A percentile compares a stretch with the other conserved stretches of the same genome.
phyloP scores from a whole-genome alignment of 805 yeast species.

The Blastobotrys muscicola region DNA sequence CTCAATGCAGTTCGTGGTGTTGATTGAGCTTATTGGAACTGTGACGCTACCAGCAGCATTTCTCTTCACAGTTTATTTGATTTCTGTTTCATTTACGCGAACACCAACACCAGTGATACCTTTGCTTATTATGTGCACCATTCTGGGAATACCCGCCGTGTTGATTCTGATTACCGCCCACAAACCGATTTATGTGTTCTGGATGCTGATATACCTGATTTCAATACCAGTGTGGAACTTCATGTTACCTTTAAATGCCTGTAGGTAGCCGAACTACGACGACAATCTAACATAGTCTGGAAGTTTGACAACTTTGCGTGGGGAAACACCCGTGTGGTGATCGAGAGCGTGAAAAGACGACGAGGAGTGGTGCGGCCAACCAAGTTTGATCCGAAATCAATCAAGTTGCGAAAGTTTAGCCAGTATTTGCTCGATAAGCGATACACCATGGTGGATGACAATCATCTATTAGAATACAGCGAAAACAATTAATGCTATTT shows the following conservation, averaged over 20 bases:
- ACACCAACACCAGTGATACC: conserved; percentile 74
- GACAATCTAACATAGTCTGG: conserved; percentile 42
- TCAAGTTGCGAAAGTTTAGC: not conserved
- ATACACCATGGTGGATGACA: not conserved
- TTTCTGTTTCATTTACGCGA: conserved; percentile 60
- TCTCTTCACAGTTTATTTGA: conserved; percentile 70
- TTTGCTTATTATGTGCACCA: conserved; percentile 60
- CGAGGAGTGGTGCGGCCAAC: not conserved
- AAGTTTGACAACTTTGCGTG: conserved; percentile 92
- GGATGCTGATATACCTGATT: conserved; percentile 69
- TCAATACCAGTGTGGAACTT: conserved; percentile 93
- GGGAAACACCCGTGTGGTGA: conserved; percentile 87
- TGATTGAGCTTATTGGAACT: conserved; percentile 79
- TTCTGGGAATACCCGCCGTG: conserved; percentile 79
- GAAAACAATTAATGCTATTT: not conserved
- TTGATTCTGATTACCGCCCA: conserved; percentile 71
- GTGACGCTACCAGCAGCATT: conserved; percentile 84
- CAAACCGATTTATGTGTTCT: conserved; percentile 63
- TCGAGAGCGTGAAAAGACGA: conserved; percentile 26
- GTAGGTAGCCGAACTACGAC: conserved; percentile 15
- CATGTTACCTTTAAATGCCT: conserved; percentile 75
- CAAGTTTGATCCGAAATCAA: conserved; percentile 1
- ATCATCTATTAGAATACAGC: not conserved
- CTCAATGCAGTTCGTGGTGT: conserved; percentile 88
- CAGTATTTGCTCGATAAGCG: not conserved